phyloP scores from a whole-genome alignment of 1,284 basidiomycete species.

The Pseudozyma thailandica region DNA sequence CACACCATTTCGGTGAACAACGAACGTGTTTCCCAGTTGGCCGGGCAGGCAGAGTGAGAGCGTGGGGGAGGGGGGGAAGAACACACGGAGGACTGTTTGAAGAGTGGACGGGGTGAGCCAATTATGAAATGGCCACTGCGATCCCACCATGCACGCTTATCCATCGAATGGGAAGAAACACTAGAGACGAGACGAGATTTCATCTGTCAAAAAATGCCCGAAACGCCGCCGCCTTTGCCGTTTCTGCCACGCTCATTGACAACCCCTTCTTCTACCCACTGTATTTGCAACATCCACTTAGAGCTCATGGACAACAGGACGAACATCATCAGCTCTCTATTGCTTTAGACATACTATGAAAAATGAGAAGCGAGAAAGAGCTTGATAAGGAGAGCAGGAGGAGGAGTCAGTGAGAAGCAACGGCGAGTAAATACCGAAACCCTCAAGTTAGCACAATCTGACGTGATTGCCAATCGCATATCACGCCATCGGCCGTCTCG shows the following conservation, averaged over 20 bases:
- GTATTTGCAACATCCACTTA: too few species aligned
- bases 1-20: not conserved
- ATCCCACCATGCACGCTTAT: slow-evolving; percentile 1
- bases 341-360: too few species aligned
- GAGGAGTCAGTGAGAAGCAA: not conserved
- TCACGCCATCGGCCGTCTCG: slow-evolving; percentile 7
- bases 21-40: not conserved
- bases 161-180: not conserved
- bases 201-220: too few species aligned
- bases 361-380: not conserved
- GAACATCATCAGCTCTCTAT: too few species aligned
- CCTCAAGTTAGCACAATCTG: slow-evolving; percentile 4
- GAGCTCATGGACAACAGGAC: too few species aligned
- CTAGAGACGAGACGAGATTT: not conserved
- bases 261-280: too few species aligned
- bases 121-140: not conserved
- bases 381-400: not conserved
- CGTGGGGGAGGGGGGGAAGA: not conserved
- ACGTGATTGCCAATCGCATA: slow-evolving; percentile 2
- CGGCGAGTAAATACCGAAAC: too few species aligned
- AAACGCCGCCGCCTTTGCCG: too few species aligned
- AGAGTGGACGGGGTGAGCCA: slow-evolving; percentile 6
- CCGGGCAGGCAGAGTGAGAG: not conserved
- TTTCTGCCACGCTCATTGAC: too few species aligned
- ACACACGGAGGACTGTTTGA: not conserved